Conservation (phyloP, 2,329 filamentous ascomycete species). For the Cyphellophora europaea region DNA sequence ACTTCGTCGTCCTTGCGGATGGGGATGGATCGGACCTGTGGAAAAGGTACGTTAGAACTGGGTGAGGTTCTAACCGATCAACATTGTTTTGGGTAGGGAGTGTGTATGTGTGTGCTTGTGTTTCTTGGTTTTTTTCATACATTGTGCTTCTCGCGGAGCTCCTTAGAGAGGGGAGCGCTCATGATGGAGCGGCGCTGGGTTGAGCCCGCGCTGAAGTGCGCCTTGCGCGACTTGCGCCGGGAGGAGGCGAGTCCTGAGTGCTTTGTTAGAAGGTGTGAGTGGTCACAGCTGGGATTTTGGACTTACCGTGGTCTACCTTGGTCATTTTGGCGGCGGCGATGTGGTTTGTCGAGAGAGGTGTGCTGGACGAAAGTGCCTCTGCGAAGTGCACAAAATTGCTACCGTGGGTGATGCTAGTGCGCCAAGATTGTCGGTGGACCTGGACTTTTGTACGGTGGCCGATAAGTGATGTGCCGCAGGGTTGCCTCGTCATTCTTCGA, state of each 20-base stretch:
- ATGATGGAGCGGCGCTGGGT: slow-evolving; percentile 92
- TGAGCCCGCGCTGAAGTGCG: slow-evolving; percentile 93
- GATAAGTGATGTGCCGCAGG: too few species aligned
- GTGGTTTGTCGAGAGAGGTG: too few species aligned
- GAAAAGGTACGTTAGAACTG: slow-evolving; percentile 2
- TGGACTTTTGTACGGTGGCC: too few species aligned
- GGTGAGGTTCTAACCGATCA: not conserved
- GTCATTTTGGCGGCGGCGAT: slow-evolving; percentile 5
- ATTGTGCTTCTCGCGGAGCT: slow-evolving; percentile 98
- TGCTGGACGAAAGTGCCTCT: too few species aligned
- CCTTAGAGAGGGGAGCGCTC: slow-evolving; percentile 91
- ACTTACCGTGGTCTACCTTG: not conserved
- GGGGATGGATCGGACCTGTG: slow-evolving; percentile 84
- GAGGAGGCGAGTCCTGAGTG: slow-evolving; percentile 52
- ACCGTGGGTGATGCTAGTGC: too few species aligned
- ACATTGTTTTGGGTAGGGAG: slow-evolving; percentile 1
- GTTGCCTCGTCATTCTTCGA: too few species aligned
- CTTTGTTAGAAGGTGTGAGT: slow-evolving; percentile 2
- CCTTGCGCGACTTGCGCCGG: slow-evolving; percentile 97
- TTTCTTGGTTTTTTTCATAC: slow-evolving; percentile 46
- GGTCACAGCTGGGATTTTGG: not conserved
- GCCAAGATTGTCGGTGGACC: too few species aligned
- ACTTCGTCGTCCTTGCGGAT: slow-evolving; percentile 98
- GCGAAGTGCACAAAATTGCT: too few species aligned
- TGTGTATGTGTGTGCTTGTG: not conserved